Percentiles rank a stretch among this genome's conserved stretches.
phyloP scores from a whole-genome alignment of 306 rosid species.

The Quercus rubra region DNA sequence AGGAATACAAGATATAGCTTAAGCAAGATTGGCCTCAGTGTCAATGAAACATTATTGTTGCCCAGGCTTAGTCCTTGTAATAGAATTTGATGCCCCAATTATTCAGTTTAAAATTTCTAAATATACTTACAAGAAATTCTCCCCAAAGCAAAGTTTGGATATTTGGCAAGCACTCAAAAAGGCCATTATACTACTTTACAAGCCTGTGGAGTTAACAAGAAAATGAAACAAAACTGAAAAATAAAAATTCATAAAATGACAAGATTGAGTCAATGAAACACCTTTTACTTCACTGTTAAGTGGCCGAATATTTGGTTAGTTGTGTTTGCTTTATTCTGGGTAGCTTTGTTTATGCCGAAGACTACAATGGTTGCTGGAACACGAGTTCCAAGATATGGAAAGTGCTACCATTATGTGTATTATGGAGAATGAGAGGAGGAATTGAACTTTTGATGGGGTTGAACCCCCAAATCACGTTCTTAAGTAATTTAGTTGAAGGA shows the following conservation, averaged over 20 bases:
- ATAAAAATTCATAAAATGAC: background rate
- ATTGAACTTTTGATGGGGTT: too few species aligned
- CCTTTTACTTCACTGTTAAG: too few species aligned
- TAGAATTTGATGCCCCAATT: background rate
- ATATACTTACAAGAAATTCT: background rate
- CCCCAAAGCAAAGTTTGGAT: background rate
- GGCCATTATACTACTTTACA: background rate
- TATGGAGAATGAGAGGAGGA: too few species aligned
- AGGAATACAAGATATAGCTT: background rate
- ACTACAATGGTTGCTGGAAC: too few species aligned
- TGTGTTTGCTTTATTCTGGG: too few species aligned
- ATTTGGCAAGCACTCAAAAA: background rate
- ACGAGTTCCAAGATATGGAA: too few species aligned
- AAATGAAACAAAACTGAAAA: background rate
- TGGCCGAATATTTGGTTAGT: too few species aligned
- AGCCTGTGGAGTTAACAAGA: background rate
- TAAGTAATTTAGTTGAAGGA: too few species aligned
- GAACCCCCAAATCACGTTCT: too few species aligned
- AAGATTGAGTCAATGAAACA: too few species aligned
- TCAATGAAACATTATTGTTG: background rate
- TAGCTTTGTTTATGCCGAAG: too few species aligned
- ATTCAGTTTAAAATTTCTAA: background rate
- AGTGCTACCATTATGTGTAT: too few species aligned
- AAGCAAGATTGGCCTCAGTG: background rate
- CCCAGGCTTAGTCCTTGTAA: background rate